Evolutionary conservation across 2,329 filamentous ascomycete genomes (phyloP).

Genomic region (Neocatenulostroma microsporum): DNA sequence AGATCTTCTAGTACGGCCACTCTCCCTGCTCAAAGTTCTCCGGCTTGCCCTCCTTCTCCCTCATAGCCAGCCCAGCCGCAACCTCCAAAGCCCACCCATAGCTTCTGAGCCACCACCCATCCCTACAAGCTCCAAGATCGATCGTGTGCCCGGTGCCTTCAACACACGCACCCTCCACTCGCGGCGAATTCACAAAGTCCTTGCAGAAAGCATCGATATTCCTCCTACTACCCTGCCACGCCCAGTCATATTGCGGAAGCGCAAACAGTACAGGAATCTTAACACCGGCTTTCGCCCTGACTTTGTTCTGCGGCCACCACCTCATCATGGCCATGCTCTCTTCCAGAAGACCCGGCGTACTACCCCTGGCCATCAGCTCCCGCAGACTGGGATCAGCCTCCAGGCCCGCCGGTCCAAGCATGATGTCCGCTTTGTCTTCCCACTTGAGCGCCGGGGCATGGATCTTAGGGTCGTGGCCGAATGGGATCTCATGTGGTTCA

Average conservation of each 20-base stretch:
- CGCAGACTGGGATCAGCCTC: slow-evolving; percentile 1
- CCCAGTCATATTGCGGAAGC: slow-evolving; percentile 5
- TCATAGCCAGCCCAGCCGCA: background rate
- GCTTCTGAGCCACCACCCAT: slow-evolving; percentile 7
- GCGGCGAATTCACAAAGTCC: slow-evolving; percentile 6
- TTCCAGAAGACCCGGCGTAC: slow-evolving; percentile 3
- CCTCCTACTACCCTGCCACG: slow-evolving; percentile 5
- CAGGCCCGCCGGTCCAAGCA: slow-evolving; percentile 5
- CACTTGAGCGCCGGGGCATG: slow-evolving; percentile 4
- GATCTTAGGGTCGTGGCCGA: slow-evolving; percentile 4
- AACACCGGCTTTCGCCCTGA: slow-evolving; percentile 4
- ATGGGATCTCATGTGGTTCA: slow-evolving; percentile 4
- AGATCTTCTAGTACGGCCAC: too few relatives aligned
- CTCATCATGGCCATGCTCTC: slow-evolving; percentile 4
- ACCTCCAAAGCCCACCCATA: slow-evolving; percentile 9
- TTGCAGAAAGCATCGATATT: slow-evolving; percentile 6
- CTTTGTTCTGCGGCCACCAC: slow-evolving; percentile 2
- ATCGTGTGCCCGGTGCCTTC: slow-evolving; percentile 7
- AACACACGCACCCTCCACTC: slow-evolving; percentile 6
- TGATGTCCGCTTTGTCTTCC: slow-evolving; percentile 5
- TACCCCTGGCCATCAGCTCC: slow-evolving; percentile 3
- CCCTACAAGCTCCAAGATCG: slow-evolving; percentile 2
- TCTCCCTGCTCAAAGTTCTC: slow-evolving; percentile 1
- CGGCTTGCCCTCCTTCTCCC: slow-evolving; percentile 1
- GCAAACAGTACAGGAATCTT: slow-evolving; percentile 7